A percentile compares a stretch with the other conserved stretches of the same genome.
Evolutionary conservation across 306 rosid species (phyloP).

Genomic region (Cyclanthera cordifolia): DNA sequence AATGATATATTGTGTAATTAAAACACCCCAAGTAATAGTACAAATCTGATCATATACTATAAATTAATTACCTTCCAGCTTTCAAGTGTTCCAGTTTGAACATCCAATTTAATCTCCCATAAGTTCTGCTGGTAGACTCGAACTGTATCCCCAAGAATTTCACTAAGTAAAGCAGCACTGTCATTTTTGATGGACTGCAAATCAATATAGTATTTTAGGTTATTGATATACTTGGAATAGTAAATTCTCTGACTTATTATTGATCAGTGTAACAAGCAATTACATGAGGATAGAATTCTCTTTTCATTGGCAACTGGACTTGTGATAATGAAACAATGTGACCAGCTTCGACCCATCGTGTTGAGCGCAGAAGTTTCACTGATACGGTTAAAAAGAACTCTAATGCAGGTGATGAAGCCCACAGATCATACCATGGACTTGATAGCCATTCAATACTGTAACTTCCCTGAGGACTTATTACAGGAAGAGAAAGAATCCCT

Average conservation of each 20-base stretch:
- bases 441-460: conserved; percentile 43
- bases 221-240: conserved; percentile 9
- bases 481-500: conserved; percentile 46
- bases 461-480: conserved; percentile 54
- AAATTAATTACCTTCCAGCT: conserved; percentile 77
- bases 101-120: conserved; percentile 65
- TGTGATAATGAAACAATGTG: conserved; percentile 69
- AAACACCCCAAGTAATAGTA: background rate
- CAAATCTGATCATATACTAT: background rate
- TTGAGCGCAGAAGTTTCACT: conserved; percentile 52
- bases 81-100: conserved; percentile 57
- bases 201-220: conserved; percentile 10
- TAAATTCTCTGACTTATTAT: conserved; percentile 2
- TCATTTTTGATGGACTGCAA: conserved; percentile 46
- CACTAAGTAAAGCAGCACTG: conserved; percentile 28
- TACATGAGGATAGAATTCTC: conserved; percentile 51
- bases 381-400: conserved; percentile 51
- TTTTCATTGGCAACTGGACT: conserved; percentile 57
- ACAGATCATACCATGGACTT: conserved; percentile 62
- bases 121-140: conserved; percentile 38
- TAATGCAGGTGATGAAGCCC: conserved; percentile 44
- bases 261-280: conserved; percentile 1
- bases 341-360: conserved; percentile 76
- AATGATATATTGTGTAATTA: background rate
- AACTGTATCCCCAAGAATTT: conserved; percentile 43